Base-by-base conservation (phyloP, 2,329 filamentous ascomycete species). In the Blastomyces silverae region DNA sequence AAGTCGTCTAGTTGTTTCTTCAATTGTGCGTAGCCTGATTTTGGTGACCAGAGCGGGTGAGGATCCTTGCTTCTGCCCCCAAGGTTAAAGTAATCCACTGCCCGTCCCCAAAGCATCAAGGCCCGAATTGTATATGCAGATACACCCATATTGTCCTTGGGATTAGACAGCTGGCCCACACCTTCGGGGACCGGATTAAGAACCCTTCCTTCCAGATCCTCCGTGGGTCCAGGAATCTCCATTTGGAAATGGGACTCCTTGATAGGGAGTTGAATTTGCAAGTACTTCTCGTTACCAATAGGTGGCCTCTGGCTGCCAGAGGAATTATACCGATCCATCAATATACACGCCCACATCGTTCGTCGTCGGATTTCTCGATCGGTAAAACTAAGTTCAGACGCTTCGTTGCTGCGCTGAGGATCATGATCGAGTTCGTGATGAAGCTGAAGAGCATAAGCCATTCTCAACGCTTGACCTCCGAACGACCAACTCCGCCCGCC, bases 261-360 rank as follows among this genome's bases (percentile, higher is more conserved):
- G 71, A 97, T 90, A 0, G 94, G 94, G 31, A 99, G 79, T 68
- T 94, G 93, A 20, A 97, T 91, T 69, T 91, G 88, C 67, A 97
- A 84, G 64, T 90, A 91, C 69, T 94, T 90, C 75, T 97, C 92
- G 69, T 90, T 89, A 64, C 96, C 89, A 70, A 97, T 96, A 63
- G 91, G 90, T 25, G 94, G 94, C 48, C 93, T 85, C 71, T 97
- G 92, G 2, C 91, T 95, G 1, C 94, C 93, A 0, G 92, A 97
- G 0, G 93, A 97, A 77, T 95, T 97, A 80, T 97, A 97, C 0
- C 93, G 87, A 74, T 99, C 94, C 92, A 97, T 97, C 64, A 97
- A 77, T 72, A 96, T 96, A 74, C 93, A 97, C 15, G 92, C 90
- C 94, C 94, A 99, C 93, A 99, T 97, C 2, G 92, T 94, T 64